Base-by-base conservation (phyloP, 176 grass and related monocot species). In the Coix lacrymajobi region DNA sequence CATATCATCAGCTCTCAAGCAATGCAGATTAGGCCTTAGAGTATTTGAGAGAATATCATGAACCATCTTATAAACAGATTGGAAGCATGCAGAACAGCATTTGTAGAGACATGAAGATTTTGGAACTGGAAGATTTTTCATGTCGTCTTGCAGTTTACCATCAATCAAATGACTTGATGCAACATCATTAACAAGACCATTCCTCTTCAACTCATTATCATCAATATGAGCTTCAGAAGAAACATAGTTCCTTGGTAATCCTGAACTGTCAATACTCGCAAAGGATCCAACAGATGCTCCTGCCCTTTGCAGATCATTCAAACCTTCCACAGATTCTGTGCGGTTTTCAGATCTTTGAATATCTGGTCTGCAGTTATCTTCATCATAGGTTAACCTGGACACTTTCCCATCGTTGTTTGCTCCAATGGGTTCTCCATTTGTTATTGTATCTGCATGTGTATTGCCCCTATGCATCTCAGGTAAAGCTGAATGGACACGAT, bases 1-100 rank as follows among this genome's bases (percentile, higher is more conserved):
- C 74, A 93, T 88, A 88, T 95, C 92, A 88, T 98, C 92, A 69
- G 93, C 65, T 76, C 69, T 86, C 85, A 76, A 90, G 62, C 60
- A 87, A 69, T 66, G 73, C 37, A 61, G 33, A 80, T 86, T 87
- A 48, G 83, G 68, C 63, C 64, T 84, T 79, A 79, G 80, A 77
- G 83, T 88, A 88, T 78, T 89, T 25, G 85, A 95, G 58, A 98
- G 67, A 73, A 81, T 94, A 74, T 64, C 43, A 61, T 66, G 86
- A 90, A 91, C 87, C 76, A 79, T 64, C 51, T 83, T 82, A 86
- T 85, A 91, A 79, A 95, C 63, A 81, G 67, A 76, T 83, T n/a
- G 62, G 39, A 90, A 81, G 77, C 96, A 98, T 46, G 81, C 16
- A 61, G 44, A 16, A 69, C 96, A 98, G 78, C 96, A 98, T 45